Evolutionary conservation across 345 rosid genomes (phyloP), one percentile per base, ranked within the genome.

Genomic region (Balakata baccata): DNA sequence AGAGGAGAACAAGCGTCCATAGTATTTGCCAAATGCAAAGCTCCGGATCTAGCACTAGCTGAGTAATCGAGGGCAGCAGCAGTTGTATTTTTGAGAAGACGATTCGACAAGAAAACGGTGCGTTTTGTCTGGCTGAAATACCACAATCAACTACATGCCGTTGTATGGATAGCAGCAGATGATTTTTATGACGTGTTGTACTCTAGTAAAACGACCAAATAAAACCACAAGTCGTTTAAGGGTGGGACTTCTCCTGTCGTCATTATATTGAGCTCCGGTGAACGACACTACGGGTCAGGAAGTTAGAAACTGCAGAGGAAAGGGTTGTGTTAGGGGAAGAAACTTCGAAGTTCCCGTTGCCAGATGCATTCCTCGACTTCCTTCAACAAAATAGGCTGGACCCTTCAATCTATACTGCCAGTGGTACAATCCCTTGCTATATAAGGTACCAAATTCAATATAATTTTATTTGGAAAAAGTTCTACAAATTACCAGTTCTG

Each of bases 381-480:
- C 92, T 92, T 3, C 50, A 79, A 74, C 85, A 70, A 38, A 92
- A 92, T 74, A 90, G 84, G 34, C 60, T 94, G 63, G 94, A 94
- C 80, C 92, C 94, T 69, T 86, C 89, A 9, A 87, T 95, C 69
- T 95, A 95, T 52, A 57, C 81, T 18, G 66, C 82, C 18, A 74
- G 66, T 50, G 86, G 87, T 74, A 76, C 89, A n/a, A 71, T 80
- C 53, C 99, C 97, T 76, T 98, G 98, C 34, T 92, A 92, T 63
- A 75, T 92, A 72, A 86, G 98, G 97, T 89, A 74, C 66, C 11
- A 8, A 18, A 18, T 41, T 59, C 45, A 57, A 17, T 25, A 69
- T 52, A 9, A 54, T 54, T 54, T 7, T 22, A 53, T 53, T 4
- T 53, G 6, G 34, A 29, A 29, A 29, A 52, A 52, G 18, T 54